A percentile compares a stretch with the other conserved stretches of the same genome.
These are phyloP conservation scores for Rubroshorea leprosula DNA, from an alignment of 345 rosid genomes.

Conservation along the genomic window DNA sequence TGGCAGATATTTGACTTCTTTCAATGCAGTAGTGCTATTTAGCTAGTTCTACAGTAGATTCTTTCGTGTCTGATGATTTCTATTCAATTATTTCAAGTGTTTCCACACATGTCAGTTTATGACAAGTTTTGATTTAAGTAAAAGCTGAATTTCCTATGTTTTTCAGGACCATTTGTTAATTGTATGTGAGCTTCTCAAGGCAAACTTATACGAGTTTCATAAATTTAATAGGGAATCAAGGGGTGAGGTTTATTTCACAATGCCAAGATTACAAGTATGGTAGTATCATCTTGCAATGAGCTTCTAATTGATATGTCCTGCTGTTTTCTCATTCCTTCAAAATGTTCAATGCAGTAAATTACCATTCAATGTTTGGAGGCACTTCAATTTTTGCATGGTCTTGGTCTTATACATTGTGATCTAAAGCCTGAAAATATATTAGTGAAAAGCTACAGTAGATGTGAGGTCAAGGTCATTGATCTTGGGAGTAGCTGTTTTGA, in stretches of 20 bases:
- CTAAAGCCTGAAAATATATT: constrained; percentile 92
- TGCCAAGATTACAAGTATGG: constrained; percentile 96
- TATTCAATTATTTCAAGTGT: background rate
- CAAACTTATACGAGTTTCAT: constrained; percentile 95
- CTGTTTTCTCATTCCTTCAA: constrained; percentile 22
- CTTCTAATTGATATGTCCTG: constrained; percentile 9
- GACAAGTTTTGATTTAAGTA: constrained; percentile 11
- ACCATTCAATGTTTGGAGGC: constrained; percentile 97
- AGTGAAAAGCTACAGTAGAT: constrained; percentile 96
- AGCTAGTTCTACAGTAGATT: background rate
- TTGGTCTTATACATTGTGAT: constrained; percentile 97
- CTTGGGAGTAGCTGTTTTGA: constrained; percentile 99
- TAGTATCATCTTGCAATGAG: constrained; percentile 14
- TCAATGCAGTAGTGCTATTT: background rate
- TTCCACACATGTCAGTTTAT: background rate
- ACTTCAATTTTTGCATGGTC: constrained; percentile 86
- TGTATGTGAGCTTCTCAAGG: constrained; percentile 98
- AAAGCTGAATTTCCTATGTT: constrained; percentile 10
- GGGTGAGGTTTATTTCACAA: constrained; percentile 97
- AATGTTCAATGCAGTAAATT: constrained; percentile 68
- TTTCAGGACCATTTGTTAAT: constrained; percentile 94
- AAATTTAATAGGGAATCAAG: constrained; percentile 96
- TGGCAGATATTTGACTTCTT: too few species aligned
- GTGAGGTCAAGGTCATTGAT: constrained; percentile 98
- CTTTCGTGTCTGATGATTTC: background rate